Base-by-base conservation (phyloP, 441 rosid species). In the Erodium moschatum region DNA sequence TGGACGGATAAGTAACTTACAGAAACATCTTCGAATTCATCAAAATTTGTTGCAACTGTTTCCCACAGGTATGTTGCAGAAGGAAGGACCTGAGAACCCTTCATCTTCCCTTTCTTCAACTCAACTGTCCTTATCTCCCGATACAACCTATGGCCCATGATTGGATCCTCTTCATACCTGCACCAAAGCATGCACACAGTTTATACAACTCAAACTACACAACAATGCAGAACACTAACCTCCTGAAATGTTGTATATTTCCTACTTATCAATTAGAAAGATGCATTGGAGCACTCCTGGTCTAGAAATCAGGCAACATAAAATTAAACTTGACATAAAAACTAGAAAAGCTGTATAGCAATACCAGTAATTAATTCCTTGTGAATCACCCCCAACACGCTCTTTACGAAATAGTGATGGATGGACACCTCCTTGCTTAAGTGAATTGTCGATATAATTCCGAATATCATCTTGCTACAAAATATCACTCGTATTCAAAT, bases 111-210 rank as follows among this genome's bases (percentile, higher is more conserved):
- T 82, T 83, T 87, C 82, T 84, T 83, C 77, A 83, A 81, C 80
- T 90, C 99, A 67, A 81, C 76, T 85, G 88, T 90, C 74, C 92
- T 90, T 72, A 83, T 89, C 81, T 95, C 99, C 68, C 99, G 89
- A 77, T 95, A 90, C 58, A 95, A 81, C 24, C 97, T 91, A 80
- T 91, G 89, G 70, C 99, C 99, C 79, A 86, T 75, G 27, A 87
- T 79, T 66, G 92, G 86, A 78, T 91, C 99, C 75, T 89, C 97
- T 82, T 95, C 99, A 78, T 90, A 91, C 99, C 99, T 95, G 75
- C 20, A 31, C 75, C 66, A 79, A 83, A 76, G 78, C 38, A 79
- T 29, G 74, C 61, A 16, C 27, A 65, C 1, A 35, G 40, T 35
- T 35, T 35, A 35, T 5, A 35, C 8, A 74, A 19, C 6, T 58